Conservation (phyloP, 495 filamentous ascomycete species). For the Penicillium parvum region DNA sequence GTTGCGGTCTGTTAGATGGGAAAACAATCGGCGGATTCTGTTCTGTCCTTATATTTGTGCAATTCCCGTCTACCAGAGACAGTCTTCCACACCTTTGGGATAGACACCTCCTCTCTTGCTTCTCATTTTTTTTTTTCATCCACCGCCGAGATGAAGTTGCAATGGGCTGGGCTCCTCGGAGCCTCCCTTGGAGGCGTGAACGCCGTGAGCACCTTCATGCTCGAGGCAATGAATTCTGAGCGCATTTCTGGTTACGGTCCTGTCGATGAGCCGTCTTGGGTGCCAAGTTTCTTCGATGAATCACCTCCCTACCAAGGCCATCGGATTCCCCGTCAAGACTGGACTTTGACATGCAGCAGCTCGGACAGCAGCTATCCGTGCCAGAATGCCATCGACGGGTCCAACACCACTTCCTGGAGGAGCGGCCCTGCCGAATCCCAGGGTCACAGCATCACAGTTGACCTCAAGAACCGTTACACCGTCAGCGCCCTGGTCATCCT, state of each 20-base stretch:
- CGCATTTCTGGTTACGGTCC: constrained; percentile 5
- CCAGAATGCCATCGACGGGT: constrained; percentile 14
- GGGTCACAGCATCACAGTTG: constrained; percentile 3
- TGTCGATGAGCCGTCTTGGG: background rate
- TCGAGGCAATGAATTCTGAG: constrained; percentile 6
- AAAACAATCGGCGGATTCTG: no score
- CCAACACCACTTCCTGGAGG: constrained; percentile 10
- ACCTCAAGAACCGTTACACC: constrained; percentile 7
- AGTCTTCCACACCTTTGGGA: no score
- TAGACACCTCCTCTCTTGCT: no score
- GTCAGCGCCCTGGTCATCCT: constrained; percentile 18
- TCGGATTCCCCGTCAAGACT: constrained; percentile 6
- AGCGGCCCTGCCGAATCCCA: constrained; percentile 4
- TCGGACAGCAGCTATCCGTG: background rate
- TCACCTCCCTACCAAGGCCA: constrained; percentile 7
- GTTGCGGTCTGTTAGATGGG: no score
- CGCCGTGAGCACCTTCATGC: constrained; percentile 6
- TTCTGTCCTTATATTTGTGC: no score
- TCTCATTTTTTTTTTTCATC: no score
- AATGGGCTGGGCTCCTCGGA: constrained; percentile 4
- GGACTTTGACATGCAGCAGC: constrained; percentile 11
- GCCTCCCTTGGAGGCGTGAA: constrained; percentile 4
- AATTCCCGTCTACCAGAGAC: no score
- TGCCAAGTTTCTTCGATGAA: constrained; percentile 8
- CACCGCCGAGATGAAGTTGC: constrained; percentile 10